Percentiles rank a stretch among this genome's conserved stretches.
phyloP scores from a whole-genome alignment of 257 asterid species.

The Asclepias syriaca region DNA sequence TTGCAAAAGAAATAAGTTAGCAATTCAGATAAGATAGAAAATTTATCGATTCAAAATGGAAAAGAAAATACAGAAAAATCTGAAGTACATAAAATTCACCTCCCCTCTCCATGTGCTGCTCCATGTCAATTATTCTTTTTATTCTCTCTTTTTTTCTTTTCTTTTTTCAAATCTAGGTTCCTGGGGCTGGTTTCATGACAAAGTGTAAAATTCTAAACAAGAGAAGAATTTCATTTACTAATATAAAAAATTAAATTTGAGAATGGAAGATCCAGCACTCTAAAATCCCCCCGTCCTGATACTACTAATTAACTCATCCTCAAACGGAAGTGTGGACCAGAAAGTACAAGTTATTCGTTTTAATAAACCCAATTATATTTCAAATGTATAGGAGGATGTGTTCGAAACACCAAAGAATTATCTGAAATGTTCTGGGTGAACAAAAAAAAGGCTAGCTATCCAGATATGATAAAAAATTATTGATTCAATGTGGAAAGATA shows the following conservation, averaged over 20 bases:
- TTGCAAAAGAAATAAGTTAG: slow-evolving; percentile 15
- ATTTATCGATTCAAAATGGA: neutral
- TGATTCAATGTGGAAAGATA: neutral
- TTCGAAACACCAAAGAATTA: slow-evolving; percentile 40
- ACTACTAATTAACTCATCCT: neutral
- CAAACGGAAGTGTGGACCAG: neutral
- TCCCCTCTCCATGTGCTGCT: neutral
- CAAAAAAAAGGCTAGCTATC: slow-evolving; percentile 9
- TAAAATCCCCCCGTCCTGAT: neutral
- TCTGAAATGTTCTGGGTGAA: slow-evolving; percentile 67
- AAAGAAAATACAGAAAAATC: neutral
- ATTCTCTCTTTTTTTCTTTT: too few relatives aligned
- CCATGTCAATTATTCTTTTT: neutral
- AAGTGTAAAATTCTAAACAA: neutral
- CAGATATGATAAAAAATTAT: neutral
- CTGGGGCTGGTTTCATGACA: neutral
- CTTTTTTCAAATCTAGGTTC: neutral
- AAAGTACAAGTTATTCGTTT: neutral
- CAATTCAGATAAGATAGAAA: neutral
- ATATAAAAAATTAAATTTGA: neutral
- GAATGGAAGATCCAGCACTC: neutral
- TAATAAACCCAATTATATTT: too few relatives aligned
- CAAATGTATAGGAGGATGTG: too few relatives aligned
- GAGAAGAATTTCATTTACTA: neutral
- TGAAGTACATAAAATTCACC: neutral